A percentile compares a stretch with the other conserved stretches of the same genome.
phyloP scores from a whole-genome alignment of 371 early-diverging fungal species.

The Mortierella sp. region DNA sequence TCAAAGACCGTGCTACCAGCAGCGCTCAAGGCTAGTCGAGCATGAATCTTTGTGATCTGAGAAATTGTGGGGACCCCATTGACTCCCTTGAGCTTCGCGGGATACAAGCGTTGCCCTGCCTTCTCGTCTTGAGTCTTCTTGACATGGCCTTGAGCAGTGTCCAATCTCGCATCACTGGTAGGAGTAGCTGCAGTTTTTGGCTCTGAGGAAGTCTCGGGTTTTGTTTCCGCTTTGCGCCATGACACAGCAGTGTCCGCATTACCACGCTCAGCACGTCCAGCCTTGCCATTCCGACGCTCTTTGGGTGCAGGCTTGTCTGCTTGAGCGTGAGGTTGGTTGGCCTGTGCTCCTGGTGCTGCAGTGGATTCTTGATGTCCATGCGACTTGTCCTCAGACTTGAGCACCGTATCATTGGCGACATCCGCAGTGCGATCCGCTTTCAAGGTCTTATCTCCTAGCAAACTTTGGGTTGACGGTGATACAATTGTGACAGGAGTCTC shows the following conservation, averaged over 20 bases:
- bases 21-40: constrained; percentile 24
- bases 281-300: constrained; percentile 22
- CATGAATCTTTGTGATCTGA: constrained; percentile 32
- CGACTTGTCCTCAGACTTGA: constrained; percentile 13
- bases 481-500: too few species aligned
- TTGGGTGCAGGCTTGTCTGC: constrained; percentile 2
- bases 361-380: not conserved
- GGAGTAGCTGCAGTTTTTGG: not conserved
- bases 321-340: not conserved
- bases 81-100: constrained; percentile 23
- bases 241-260: constrained; percentile 5
- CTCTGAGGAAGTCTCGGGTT: not conserved
- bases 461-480: too few species aligned
- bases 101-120: constrained; percentile 34
- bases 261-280: constrained; percentile 6
- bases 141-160: not conserved
- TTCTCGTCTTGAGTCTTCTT: not conserved
- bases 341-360: not conserved
- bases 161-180: not conserved
- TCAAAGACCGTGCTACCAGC: constrained; percentile 21
- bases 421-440: too few species aligned
- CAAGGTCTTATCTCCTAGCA: too few species aligned
- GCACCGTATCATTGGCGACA: too few species aligned
- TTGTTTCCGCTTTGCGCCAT: constrained; percentile 14
- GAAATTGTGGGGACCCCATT: constrained; percentile 16